These are phyloP conservation scores for Stemphylium vesicarium DNA, from an alignment of 2,329 filamentous ascomycete species.

Conservation along the genomic window DNA sequence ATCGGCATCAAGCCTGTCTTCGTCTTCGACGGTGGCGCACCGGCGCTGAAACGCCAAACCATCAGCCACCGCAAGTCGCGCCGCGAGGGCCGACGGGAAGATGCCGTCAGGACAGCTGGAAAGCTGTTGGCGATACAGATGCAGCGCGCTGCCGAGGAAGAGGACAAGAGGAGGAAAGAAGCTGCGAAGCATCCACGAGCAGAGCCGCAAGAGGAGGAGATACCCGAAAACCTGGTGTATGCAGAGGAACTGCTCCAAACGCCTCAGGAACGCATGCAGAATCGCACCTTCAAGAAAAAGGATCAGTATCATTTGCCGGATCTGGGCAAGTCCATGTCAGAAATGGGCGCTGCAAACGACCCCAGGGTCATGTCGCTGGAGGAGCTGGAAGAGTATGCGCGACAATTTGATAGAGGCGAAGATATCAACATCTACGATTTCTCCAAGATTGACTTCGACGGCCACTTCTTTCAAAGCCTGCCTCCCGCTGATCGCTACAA, in stretches of 20 bases:
- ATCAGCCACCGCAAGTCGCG: conserved; percentile 78
- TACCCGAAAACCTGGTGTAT: conserved; percentile 82
- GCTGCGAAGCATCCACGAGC: conserved; percentile 47
- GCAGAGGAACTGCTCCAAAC: conserved; percentile 88
- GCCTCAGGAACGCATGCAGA: conserved; percentile 73
- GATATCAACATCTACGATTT: conserved; percentile 91
- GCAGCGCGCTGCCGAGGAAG: conserved; percentile 87
- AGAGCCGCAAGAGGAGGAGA: conserved; percentile 68
- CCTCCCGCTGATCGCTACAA: conserved; percentile 94
- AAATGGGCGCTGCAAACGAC: conserved; percentile 90
- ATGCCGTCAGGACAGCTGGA: conserved; percentile 89
- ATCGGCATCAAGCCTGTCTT: conserved; percentile 97
- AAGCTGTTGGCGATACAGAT: conserved; percentile 94
- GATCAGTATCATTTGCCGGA: conserved; percentile 96
- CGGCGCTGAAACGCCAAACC: conserved; percentile 87
- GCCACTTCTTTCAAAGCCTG: conserved; percentile 90
- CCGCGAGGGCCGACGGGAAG: conserved; percentile 86
- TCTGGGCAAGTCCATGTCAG: conserved; percentile 75
- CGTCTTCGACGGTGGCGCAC: conserved; percentile 96
- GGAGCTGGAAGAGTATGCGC: conserved; percentile 91
- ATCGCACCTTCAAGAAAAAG: conserved; percentile 83
- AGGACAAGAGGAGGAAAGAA: conserved; percentile 69
- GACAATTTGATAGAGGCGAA: conserved; percentile 89
- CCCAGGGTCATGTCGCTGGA: conserved; percentile 95
- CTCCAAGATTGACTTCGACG: conserved; percentile 97